These are phyloP conservation scores for Wickerhamomyces subpelliculosus DNA, from an alignment of 805 yeast genomes.

Conservation along the genomic window DNA sequence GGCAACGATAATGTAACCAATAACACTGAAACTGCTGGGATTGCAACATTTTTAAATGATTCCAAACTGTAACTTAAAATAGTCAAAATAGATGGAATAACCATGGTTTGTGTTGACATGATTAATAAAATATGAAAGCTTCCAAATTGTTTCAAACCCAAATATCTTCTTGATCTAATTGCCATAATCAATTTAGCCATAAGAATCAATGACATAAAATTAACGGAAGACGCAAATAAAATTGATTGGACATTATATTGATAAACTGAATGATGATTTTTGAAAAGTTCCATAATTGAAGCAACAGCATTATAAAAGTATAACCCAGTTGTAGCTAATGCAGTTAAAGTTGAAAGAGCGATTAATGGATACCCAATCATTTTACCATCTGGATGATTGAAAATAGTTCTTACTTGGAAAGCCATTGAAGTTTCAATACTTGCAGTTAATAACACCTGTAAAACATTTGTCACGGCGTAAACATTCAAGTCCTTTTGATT, in stretches of 20 bases:
- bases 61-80: slow-evolving; percentile 43
- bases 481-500: slow-evolving; percentile 31
- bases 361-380: slow-evolving; percentile 34
- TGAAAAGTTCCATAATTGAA: slow-evolving; percentile 31
- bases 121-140: slow-evolving; percentile 74
- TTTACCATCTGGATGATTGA: slow-evolving; percentile 46
- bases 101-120: slow-evolving; percentile 75
- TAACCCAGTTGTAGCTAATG: slow-evolving; percentile 48
- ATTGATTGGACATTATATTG: slow-evolving; percentile 47
- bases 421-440: slow-evolving; percentile 60
- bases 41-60: slow-evolving; percentile 27
- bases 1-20: slow-evolving; percentile 72
- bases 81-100: slow-evolving; percentile 68
- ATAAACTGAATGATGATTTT: slow-evolving; percentile 14
- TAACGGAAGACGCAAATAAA: slow-evolving; percentile 62
- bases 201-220: slow-evolving; percentile 53
- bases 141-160: slow-evolving; percentile 81
- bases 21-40: slow-evolving; percentile 49
- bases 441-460: slow-evolving; percentile 53
- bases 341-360: slow-evolving; percentile 34
- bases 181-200: slow-evolving; percentile 62
- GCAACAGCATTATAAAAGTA: slow-evolving; percentile 48
- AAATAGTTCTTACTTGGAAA: slow-evolving; percentile 67
- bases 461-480: slow-evolving; percentile 54
- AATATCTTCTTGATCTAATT: slow-evolving; percentile 58